A percentile compares a stretch with the other conserved stretches of the same genome.
phyloP scores from a whole-genome alignment of 495 filamentous ascomycete species.

The Xylaria castorea region DNA sequence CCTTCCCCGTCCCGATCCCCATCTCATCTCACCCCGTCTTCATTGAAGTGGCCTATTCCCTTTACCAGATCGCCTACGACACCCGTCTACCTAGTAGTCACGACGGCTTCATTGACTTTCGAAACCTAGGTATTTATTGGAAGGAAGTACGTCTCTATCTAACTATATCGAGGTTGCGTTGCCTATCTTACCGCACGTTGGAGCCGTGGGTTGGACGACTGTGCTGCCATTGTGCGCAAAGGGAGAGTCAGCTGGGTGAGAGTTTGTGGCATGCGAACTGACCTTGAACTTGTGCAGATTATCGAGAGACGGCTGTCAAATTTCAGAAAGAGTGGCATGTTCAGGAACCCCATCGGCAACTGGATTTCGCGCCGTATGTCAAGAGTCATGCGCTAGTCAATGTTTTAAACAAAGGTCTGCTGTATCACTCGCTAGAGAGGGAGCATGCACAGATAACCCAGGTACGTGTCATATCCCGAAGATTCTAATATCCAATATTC shows the following conservation, averaged over 20 bases:
- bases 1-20: constrained; percentile 34
- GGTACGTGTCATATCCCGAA: constrained; percentile 52
- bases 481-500: constrained; percentile 17
- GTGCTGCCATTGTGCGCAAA: constrained; percentile 27
- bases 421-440: constrained; percentile 69
- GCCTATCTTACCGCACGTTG: constrained; percentile 16
- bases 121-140: constrained; percentile 77
- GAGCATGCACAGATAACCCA: constrained; percentile 64
- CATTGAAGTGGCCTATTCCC: constrained; percentile 19
- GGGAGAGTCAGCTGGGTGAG: background rate
- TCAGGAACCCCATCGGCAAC: constrained; percentile 69
- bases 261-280: constrained; percentile 37
- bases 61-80: constrained; percentile 18
- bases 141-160: constrained; percentile 74
- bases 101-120: constrained; percentile 45
- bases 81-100: constrained; percentile 35
- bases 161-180: constrained; percentile 14
- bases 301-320: constrained; percentile 76
- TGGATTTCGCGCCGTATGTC: constrained; percentile 79
- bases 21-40: constrained; percentile 46
- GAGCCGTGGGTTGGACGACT: constrained; percentile 22
- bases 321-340: constrained; percentile 83
- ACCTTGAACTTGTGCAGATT: constrained; percentile 55
- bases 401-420: constrained; percentile 77
- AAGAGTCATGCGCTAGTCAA: constrained; percentile 76